Percentiles rank a stretch among this genome's conserved stretches.
phyloP scores from a whole-genome alignment of 352 stramenopile genomes.

The Phytophthora megakarya region DNA sequence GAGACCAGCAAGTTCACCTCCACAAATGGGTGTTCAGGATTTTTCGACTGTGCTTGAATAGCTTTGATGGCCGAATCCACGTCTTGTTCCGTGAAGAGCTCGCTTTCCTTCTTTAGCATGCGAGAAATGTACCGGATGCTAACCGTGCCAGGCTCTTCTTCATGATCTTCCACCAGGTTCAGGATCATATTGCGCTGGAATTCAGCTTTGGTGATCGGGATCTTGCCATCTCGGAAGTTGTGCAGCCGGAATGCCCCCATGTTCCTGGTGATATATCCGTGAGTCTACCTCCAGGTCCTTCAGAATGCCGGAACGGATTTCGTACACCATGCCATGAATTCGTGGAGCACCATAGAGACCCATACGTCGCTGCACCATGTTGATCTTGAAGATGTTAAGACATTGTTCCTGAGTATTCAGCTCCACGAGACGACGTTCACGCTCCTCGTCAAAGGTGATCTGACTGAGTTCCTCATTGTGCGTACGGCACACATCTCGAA shows the following conservation, averaged over 20 bases:
- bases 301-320: conserved; percentile 61
- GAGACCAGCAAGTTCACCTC: conserved; percentile 43
- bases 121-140: conserved; percentile 61
- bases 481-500: conserved; percentile 65
- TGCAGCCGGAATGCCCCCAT: conserved; percentile 59
- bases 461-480: conserved; percentile 34
- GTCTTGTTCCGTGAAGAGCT: conserved; percentile 57
- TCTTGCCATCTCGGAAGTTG: conserved; percentile 56
- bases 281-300: conserved; percentile 74
- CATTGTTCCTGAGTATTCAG: conserved; percentile 87
- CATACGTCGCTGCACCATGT: conserved; percentile 75
- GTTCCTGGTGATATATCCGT: conserved; percentile 46
- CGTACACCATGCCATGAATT: conserved; percentile 79
- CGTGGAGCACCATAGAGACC: conserved; percentile 66
- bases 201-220: conserved; percentile 52
- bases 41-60: conserved; percentile 34
- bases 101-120: conserved; percentile 56
- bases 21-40: conserved; percentile 43
- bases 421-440: conserved; percentile 62
- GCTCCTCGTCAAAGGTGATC: conserved; percentile 32
- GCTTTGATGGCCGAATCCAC: conserved; percentile 55
- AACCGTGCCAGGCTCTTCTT: conserved; percentile 57
- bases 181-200: conserved; percentile 66
- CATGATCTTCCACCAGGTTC: conserved; percentile 56
- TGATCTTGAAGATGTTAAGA: conserved; percentile 88